A percentile compares a stretch with the other conserved stretches of the same genome.
phyloP scores from a whole-genome alignment of 2,329 filamentous ascomycete genomes.

The Sphaerostilbella broomeana region DNA sequence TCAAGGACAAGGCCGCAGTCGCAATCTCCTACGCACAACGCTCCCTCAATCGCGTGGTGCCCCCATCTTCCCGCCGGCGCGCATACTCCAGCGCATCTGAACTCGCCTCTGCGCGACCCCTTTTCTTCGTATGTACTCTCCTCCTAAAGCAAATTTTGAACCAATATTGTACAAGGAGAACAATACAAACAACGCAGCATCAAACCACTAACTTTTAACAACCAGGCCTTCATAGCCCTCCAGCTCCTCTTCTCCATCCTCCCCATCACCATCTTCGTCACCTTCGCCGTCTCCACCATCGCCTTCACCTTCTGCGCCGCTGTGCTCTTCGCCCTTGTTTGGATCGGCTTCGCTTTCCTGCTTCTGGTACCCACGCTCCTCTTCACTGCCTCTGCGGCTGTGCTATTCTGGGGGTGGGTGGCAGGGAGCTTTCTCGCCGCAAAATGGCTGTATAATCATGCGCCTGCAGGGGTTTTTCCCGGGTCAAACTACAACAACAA shows the following conservation, averaged over 20 bases:
- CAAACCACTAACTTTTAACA: not conserved
- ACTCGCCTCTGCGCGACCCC: constrained; percentile 58
- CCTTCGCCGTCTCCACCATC: constrained; percentile 57
- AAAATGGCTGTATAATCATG: constrained; percentile 39
- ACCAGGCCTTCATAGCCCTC: constrained; percentile 55
- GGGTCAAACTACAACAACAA: not conserved
- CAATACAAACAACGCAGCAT: not conserved
- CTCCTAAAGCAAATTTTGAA: not conserved
- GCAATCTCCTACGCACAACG: constrained; percentile 36
- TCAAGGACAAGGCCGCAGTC: constrained; percentile 26
- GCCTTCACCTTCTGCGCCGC: constrained; percentile 57
- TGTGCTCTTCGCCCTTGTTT: constrained; percentile 60
- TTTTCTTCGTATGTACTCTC: constrained; percentile 55
- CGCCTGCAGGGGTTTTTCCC: constrained; percentile 18
- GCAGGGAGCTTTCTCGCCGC: constrained; percentile 50
- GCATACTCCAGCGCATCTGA: constrained; percentile 45
- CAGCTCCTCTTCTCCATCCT: constrained; percentile 60
- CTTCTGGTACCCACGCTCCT: constrained; percentile 64
- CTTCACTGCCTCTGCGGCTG: constrained; percentile 54
- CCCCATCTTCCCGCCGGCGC: constrained; percentile 53
- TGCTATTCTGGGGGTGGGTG: constrained; percentile 62
- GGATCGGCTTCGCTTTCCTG: constrained; percentile 58
- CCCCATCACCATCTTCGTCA: constrained; percentile 61
- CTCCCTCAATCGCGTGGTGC: constrained; percentile 46
- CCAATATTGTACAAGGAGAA: not conserved